phyloP scores from a whole-genome alignment of 2,329 filamentous ascomycete genomes.

The Colletotrichum chlorophyti region DNA sequence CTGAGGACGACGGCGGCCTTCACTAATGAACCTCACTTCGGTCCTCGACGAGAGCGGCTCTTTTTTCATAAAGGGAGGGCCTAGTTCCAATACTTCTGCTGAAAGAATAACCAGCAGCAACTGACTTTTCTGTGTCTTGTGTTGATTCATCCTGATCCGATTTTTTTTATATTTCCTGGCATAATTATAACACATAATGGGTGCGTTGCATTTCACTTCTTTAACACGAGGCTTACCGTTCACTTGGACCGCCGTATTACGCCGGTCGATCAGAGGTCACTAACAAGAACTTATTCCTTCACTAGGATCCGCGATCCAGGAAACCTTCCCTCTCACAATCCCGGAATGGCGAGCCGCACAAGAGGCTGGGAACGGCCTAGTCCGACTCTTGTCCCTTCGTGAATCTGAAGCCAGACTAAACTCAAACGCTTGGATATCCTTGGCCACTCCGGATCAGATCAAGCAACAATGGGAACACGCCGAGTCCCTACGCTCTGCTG shows the following conservation, averaged over 20 bases:
- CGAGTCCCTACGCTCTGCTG: conserved; percentile 48
- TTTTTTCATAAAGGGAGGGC: conserved; percentile 1
- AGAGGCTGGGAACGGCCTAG: conserved; percentile 33
- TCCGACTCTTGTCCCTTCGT: conserved; percentile 35
- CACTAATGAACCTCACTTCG: conserved; percentile 1
- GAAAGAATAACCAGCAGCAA: not conserved
- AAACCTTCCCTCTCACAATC: conserved; percentile 29
- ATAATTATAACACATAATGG: conserved; percentile 15
- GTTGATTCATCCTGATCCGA: not conserved
- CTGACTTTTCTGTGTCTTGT: not conserved
- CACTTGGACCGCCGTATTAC: not conserved
- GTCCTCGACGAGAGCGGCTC: not conserved
- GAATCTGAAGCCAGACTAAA: conserved; percentile 31
- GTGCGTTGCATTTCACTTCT: conserved; percentile 5
- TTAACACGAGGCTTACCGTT: too few relatives aligned
- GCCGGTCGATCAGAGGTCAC: not conserved
- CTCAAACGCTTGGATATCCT: conserved; percentile 40
- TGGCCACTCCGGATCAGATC: conserved; percentile 38
- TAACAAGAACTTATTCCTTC: conserved; percentile 6
- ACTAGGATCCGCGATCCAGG: conserved; percentile 19
- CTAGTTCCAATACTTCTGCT: not conserved
- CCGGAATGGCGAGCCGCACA: conserved; percentile 35
- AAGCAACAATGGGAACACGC: conserved; percentile 41
- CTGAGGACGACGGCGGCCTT: conserved; percentile 6
- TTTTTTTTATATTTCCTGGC: not conserved